Base-by-base conservation (phyloP, 768 basidiomycete species). In the Leccinum truebloodii region DNA sequence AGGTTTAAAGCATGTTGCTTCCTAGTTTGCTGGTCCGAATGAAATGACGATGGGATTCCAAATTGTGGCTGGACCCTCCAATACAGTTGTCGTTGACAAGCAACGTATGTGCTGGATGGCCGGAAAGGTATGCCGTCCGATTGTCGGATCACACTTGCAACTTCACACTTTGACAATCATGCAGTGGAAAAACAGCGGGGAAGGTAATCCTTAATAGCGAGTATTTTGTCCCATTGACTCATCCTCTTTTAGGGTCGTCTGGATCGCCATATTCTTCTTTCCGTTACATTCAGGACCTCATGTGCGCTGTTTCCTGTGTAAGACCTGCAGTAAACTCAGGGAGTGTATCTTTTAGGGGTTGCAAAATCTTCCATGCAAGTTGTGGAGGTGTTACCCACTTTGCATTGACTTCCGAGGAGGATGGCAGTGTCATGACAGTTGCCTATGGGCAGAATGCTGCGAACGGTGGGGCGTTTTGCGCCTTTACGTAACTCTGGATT, bases 171-270 rank as follows among this genome's bases (percentile, higher is more conserved):
- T 57, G 30, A 57, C 60, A 60, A 66, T 76, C 48, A 67, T 69
- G 44, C 72, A 94, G 86, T 98, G 92, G 92, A 98, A 98, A 75
- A 92, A 88, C 64, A 94, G 93, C 6, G 95, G 95, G 12, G 95
- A 97, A 74, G 95, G 94, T 85, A 66, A 55, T 66, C 22, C 34
- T 8, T 16, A 37, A 32, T 28, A 34, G 14, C 37, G 49, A 18
- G 10, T 49, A 39, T 14, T 44, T 44, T 14, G 4, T 32, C 44
- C 55, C 35, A 53, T 55, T 37, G 56, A 57, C 65, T 55, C n/a
- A 62, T 16, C n/a, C n/a, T 56, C n/a, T 52, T 37, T n/a, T 48
- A 90, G 91, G 93, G 26, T 95, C 94, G n/a, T 84, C 84, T 16
- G 93, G 93, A 12, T 93, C 91, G 26, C 92, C 93, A 0, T 95